A percentile compares a stretch with the other conserved stretches of the same genome.
These are phyloP conservation scores for Myxozyma melibiosi DNA, from an alignment of 805 yeast genomes.

Conservation along the genomic window DNA sequence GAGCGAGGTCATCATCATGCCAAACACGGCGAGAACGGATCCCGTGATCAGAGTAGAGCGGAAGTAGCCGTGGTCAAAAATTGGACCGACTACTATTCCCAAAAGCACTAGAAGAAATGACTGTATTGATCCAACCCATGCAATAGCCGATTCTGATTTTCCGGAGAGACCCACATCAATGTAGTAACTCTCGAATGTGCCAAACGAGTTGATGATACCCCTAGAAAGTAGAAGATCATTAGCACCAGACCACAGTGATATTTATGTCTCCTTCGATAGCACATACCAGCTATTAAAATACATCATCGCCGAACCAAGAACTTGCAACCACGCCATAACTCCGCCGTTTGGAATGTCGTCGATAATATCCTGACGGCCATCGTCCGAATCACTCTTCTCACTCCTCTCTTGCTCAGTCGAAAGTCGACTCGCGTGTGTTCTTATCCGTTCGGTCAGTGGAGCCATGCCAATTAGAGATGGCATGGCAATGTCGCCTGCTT, in stretches of 20 bases:
- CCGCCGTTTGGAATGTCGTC: conserved; percentile 25
- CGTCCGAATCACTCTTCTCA: not conserved
- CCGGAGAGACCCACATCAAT: conserved; percentile 29
- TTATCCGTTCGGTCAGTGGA: not conserved
- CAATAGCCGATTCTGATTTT: conserved; percentile 36
- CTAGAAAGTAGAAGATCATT: not conserved
- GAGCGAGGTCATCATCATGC: conserved; percentile 42
- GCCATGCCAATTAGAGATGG: conserved; percentile 7
- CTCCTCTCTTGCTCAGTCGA: not conserved
- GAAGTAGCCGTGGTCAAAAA: conserved; percentile 40
- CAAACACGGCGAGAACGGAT: conserved; percentile 34
- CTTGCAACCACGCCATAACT: conserved; percentile 24
- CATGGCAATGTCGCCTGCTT: conserved; percentile 7
- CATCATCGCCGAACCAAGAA: conserved; percentile 15
- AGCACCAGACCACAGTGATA: too few species aligned
- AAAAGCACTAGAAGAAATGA: conserved; percentile 37
- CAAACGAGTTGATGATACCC: conserved; percentile 49
- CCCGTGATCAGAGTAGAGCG: conserved; percentile 34
- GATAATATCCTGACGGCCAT: not conserved
- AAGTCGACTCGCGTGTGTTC: not conserved
- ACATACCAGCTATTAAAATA: conserved; percentile 24
- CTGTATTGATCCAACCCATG: conserved; percentile 43
- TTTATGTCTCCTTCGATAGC: too few species aligned
- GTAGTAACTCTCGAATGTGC: conserved; percentile 39
- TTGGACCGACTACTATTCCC: conserved; percentile 39